phyloP scores from a whole-genome alignment of 768 basidiomycete species.

The Psilocybe sp. region DNA sequence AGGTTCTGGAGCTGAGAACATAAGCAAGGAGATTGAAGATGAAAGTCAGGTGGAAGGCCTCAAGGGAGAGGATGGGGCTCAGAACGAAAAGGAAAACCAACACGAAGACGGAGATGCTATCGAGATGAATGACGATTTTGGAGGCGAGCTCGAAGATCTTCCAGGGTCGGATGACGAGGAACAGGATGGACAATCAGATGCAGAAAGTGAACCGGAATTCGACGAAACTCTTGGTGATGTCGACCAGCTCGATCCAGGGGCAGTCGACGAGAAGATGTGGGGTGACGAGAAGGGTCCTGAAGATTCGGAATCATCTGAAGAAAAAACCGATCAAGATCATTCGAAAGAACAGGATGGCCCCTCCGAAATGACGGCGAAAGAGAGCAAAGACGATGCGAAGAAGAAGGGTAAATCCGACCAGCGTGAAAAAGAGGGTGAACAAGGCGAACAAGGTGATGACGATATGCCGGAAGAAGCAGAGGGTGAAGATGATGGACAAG shows the following conservation, averaged over 20 bases:
- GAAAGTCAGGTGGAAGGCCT: constrained; percentile 96
- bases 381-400: constrained; percentile 38
- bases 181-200: constrained; percentile 47
- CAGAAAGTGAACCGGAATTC: constrained; percentile 56
- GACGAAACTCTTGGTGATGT: constrained; percentile 86
- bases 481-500: constrained; percentile 15
- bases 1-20: constrained; percentile 81
- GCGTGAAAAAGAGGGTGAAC: constrained; percentile 22
- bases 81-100: constrained; percentile 40
- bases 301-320: constrained; percentile 46
- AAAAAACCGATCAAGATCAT: constrained; percentile 60
- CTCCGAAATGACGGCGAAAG: constrained; percentile 80
- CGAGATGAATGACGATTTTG: constrained; percentile 91
- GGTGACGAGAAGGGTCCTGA: constrained; percentile 72
- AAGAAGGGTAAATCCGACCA: too few relatives aligned
- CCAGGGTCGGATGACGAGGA: constrained; percentile 59
- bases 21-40: constrained; percentile 93
- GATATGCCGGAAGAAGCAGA: constrained; percentile 21
- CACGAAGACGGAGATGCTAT: constrained; percentile 73
- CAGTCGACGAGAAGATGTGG: constrained; percentile 97
- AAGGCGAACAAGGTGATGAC: constrained; percentile 27
- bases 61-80: constrained; percentile 57
- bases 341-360: constrained; percentile 45
- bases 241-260: constrained; percentile 77
- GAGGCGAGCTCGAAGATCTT: constrained; percentile 81